These are phyloP conservation scores for Bathelium albidoporum DNA, from an alignment of 495 filamentous ascomycete species.

Conservation along the genomic window DNA sequence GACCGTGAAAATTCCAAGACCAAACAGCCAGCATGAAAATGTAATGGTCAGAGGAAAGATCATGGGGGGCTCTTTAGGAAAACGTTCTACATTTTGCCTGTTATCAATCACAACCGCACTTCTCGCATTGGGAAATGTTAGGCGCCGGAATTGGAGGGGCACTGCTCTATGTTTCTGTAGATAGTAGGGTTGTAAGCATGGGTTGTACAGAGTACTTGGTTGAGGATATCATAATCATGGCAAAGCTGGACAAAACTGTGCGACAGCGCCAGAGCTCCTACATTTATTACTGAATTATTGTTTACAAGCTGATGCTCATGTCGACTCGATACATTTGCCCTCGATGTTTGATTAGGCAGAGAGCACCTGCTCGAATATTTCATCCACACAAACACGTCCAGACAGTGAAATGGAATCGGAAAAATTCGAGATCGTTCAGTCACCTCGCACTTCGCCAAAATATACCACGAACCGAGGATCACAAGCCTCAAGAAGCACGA, in stretches of 20 bases:
- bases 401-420: neutral
- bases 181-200: too few species aligned
- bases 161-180: too few species aligned
- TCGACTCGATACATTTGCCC: neutral
- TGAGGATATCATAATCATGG: too few species aligned
- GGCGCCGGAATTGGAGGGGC: too few species aligned
- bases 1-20: too few species aligned
- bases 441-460: neutral
- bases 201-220: too few species aligned
- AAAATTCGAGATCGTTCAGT: neutral
- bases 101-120: too few species aligned
- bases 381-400: neutral
- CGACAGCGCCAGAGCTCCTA: neutral
- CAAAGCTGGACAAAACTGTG: neutral
- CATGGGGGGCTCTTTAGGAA: too few species aligned
- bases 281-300: neutral
- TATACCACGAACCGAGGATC: constrained; percentile 7
- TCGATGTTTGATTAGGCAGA: neutral
- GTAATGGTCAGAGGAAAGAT: too few species aligned
- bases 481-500: neutral
- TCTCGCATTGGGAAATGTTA: too few species aligned
- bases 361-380: neutral
- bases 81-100: too few species aligned
- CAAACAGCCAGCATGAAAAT: too few species aligned
- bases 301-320: neutral